Base-by-base conservation (phyloP, 768 basidiomycete species). In the Leucosporidium creatinivorum region DNA sequence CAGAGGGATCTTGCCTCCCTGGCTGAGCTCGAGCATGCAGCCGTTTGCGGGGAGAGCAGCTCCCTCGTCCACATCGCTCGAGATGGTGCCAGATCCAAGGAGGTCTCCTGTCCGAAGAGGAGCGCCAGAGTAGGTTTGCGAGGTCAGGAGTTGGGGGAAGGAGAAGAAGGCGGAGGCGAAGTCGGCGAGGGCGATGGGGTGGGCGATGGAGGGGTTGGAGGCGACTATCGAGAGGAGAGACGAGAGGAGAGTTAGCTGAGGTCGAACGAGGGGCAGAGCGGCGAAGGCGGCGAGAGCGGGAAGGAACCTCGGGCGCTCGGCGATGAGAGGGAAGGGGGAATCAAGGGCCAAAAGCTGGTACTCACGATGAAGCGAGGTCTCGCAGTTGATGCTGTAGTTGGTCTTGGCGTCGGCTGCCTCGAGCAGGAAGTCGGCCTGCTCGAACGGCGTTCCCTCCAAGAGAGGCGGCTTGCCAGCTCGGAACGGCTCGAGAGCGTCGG, bases 71-170 rank as follows among this genome's bases (percentile, higher is more conserved):
- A 13, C 39, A 15, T 44, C 39, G 36, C 65, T 69, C 13, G 71
- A 70, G 58, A 73, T 67, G 15, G 73, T 74, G 44, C 73, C 73
- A 9, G 73, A 73, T 18, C 72, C 72, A 10, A 74, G 73, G 25
- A 74, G 61, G 70, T 74, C 73, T 17, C 72, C 72, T 3, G 68
- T 58, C 10, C 54, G 33, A 58, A 73, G 48, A 31, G 62, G 62
- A 31, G 66, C 64, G 30, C 73, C 73, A 18, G 66, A 65, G 49
- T 58, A 51, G 52, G 73, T 67, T 18, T 74, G 73, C 58, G 73
- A 66, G 10, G 70, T 66, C 18, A 74, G 48, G 31, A 74, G 61
- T 54, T 74, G 72, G 23, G 65, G 61, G 49, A 74, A 67, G 54
- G 67, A 69, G 63, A 66, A 74, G 68, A 57, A 60, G 26, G 61